Conservation (phyloP, 2,329 filamentous ascomycete species). For the Fusarium cyanostomum region DNA sequence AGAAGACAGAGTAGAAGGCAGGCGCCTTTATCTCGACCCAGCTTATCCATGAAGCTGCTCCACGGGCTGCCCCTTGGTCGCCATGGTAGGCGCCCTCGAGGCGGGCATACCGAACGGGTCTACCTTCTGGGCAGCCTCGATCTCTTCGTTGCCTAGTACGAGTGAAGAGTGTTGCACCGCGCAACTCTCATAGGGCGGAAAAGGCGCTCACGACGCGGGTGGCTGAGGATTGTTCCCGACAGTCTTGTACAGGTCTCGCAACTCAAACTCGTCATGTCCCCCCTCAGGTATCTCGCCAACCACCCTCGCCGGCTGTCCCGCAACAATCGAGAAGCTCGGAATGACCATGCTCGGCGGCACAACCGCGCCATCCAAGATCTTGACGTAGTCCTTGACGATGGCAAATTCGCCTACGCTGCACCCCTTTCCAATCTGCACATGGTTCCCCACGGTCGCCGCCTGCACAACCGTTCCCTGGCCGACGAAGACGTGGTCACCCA, state of each 20-base stretch:
- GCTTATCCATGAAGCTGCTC: not conserved
- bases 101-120: not conserved
- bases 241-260: slow-evolving; percentile 71
- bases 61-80: not conserved
- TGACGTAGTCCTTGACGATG: slow-evolving; percentile 93
- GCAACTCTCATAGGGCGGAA: not conserved
- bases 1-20: too few species aligned
- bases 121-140: not conserved
- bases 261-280: slow-evolving; percentile 70
- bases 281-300: slow-evolving; percentile 84
- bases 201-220: slow-evolving; percentile 37
- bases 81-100: not conserved
- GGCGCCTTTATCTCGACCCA: not conserved
- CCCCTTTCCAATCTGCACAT: slow-evolving; percentile 84
- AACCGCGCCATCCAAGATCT: slow-evolving; percentile 84
- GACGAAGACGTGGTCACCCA: slow-evolving; percentile 94
- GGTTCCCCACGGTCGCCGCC: slow-evolving; percentile 82
- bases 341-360: slow-evolving; percentile 91
- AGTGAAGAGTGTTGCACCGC: too few species aligned
- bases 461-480: slow-evolving; percentile 80
- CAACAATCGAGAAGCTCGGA: slow-evolving; percentile 92
- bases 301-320: slow-evolving; percentile 79
- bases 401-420: slow-evolving; percentile 85
- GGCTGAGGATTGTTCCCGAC: slow-evolving; percentile 66
- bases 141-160: not conserved